Evolutionary conservation across 2,329 filamentous ascomycete genomes (phyloP).

Genomic region (Colletotrichum acutatum): DNA sequence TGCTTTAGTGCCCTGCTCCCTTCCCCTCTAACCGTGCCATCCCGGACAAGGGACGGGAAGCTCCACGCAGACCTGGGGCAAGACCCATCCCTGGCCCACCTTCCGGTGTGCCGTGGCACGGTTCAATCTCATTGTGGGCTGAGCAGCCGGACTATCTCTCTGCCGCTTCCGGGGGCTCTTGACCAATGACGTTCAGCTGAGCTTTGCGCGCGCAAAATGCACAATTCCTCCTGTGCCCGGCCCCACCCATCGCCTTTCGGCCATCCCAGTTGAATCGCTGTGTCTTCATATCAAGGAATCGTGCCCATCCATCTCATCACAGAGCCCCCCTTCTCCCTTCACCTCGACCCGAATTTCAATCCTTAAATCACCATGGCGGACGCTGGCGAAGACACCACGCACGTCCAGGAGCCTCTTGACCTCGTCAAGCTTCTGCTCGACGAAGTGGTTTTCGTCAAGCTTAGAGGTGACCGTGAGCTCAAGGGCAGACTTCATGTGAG

Average conservation of each 20-base stretch:
- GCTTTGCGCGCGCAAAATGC: slow-evolving; percentile 11
- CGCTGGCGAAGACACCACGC: slow-evolving; percentile 75
- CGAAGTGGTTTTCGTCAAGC: slow-evolving; percentile 96
- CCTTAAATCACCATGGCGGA: slow-evolving; percentile 76
- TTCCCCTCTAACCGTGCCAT: slow-evolving; percentile 26
- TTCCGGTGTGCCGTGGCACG: slow-evolving; percentile 29
- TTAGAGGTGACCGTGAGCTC: slow-evolving; percentile 93
- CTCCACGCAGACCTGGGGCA: slow-evolving; percentile 26
- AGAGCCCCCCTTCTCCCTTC: not conserved
- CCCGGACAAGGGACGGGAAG: slow-evolving; percentile 26
- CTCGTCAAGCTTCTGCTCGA: slow-evolving; percentile 94
- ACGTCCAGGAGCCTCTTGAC: slow-evolving; percentile 92
- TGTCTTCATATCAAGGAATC: slow-evolving; percentile 12
- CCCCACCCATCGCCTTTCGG: slow-evolving; percentile 27
- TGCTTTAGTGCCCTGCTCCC: slow-evolving; percentile 28
- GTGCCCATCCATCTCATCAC: not conserved
- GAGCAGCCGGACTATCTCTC: slow-evolving; percentile 15
- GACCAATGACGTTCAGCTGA: slow-evolving; percentile 7
- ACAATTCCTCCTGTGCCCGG: slow-evolving; percentile 24
- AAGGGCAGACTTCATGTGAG: slow-evolving; percentile 94
- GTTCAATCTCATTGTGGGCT: slow-evolving; percentile 2
- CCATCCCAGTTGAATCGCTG: slow-evolving; percentile 25
- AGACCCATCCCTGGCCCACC: slow-evolving; percentile 30
- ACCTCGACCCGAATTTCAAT: not conserved
- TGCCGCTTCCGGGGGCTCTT: not conserved